Evolutionary conservation across 805 yeast genomes (phyloP), one percentile per base, ranked within the genome.

Genomic region (Metschnikowia orientalis): DNA sequence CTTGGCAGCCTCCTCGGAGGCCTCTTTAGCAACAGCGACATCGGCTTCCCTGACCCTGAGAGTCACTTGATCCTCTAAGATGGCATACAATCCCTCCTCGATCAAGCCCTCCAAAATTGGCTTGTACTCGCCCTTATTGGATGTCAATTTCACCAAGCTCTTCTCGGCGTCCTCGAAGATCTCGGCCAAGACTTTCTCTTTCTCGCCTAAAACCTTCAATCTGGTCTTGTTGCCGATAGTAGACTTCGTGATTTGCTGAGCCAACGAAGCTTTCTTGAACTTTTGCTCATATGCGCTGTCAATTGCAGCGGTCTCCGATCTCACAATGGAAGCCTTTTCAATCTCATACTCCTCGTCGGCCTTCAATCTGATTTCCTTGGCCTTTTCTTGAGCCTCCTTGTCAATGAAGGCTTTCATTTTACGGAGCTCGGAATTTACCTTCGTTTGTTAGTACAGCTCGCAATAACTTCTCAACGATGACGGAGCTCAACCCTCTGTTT

Each of bases 311-410:
- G 83, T 83, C 65, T 92, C 98, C 9, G 87, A 74, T 55, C 97
- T 85, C 38, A 92, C 97, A 54, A 92, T 79, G 37, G 87, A 79
- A 14, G 96, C 90, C 72, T 92, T 92, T 61, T 92, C 98, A 53
- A 92, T 89, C 64, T 92, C 97, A 59, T 90, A 92, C 68, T 92
- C 99, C 64, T 92, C 98, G 59, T 94, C 95, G 26, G 97, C 96
- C 71, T 92, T 94, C 53, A 92, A 72, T 59, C 75, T 80, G 56
- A 92, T 88, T 65, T 92, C 99, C 61, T 85, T 86, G 48, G 97
- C 96, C 69, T 92, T 92, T 63, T 92, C 99, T 54, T 89, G 95
- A 23, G 99, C 99, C 69, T 92, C 99, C 76, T 90, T 92, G 68
- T 83, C 86, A 75, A 92, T 92, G 79, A 92, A 92, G 57, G 94